These are phyloP conservation scores for Lactifluus echinatus DNA, from an alignment of 768 basidiomycete species.

Conservation along the genomic window DNA sequence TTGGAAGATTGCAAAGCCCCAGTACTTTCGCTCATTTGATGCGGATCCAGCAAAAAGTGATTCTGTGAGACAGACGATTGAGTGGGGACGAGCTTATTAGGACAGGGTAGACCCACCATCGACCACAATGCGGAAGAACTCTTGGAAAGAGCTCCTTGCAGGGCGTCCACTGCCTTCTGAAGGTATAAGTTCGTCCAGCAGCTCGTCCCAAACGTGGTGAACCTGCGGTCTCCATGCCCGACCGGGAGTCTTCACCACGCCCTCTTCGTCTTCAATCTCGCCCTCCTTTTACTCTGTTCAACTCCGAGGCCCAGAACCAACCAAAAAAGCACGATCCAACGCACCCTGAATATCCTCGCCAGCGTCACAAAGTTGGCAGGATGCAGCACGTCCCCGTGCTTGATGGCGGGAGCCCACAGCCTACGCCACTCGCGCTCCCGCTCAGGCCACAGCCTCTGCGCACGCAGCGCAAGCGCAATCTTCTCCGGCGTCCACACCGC, in stretches of 20 bases:
- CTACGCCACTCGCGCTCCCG: conserved; percentile 52
- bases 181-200: conserved; percentile 69
- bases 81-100: not conserved
- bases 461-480: conserved; percentile 64
- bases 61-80: conserved; percentile 38
- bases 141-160: conserved; percentile 63
- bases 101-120: conserved; percentile 54
- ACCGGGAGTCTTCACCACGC: conserved; percentile 39
- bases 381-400: conserved; percentile 58
- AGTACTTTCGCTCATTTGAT: conserved; percentile 83
- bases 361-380: conserved; percentile 64
- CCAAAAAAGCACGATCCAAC: not conserved
- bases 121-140: conserved; percentile 86
- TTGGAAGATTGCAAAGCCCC: conserved; percentile 92
- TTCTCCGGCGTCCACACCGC: conserved; percentile 81
- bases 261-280: conserved; percentile 45
- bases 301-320: not conserved
- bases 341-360: conserved; percentile 74
- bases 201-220: conserved; percentile 84
- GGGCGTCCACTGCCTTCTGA: conserved; percentile 29
- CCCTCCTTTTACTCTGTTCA: conserved; percentile 17
- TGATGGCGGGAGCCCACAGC: conserved; percentile 65
- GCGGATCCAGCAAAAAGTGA: conserved; percentile 78
- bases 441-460: conserved; percentile 53
- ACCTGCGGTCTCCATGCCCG: conserved; percentile 82